phyloP scores from a whole-genome alignment of 106 monocot species.

The Dendrobium officinale region DNA sequence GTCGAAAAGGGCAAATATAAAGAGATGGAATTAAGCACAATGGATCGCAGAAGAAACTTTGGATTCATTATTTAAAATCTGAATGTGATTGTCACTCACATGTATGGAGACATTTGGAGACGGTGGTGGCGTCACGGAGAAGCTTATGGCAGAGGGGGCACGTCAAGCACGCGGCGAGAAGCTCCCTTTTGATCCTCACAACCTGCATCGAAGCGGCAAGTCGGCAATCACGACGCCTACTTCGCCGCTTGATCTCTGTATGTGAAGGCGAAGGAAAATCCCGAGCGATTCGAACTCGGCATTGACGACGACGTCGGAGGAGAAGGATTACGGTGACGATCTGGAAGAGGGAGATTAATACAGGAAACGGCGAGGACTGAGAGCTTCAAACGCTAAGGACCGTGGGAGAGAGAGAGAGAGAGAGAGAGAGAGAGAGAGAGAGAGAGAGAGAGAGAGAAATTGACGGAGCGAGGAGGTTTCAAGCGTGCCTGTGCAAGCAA shows the following conservation, averaged over 20 bases:
- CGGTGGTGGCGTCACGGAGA: conserved; percentile 79
- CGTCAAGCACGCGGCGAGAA: conserved; percentile 55
- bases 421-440: too few relatives aligned
- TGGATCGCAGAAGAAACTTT: neutral
- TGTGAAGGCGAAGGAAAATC: neutral
- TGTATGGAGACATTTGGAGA: conserved; percentile 90
- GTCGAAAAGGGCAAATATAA: neutral
- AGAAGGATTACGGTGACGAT: neutral
- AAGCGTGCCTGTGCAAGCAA: too few relatives aligned
- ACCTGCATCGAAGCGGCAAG: conserved; percentile 6
- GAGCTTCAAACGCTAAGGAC: neutral
- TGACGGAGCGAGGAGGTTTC: neutral
- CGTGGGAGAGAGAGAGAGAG: too few relatives aligned
- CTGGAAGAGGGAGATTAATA: neutral
- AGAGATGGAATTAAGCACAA: neutral
- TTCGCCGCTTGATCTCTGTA: neutral
- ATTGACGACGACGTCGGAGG: neutral
- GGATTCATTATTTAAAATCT: neutral
- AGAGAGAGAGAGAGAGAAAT: too few relatives aligned
- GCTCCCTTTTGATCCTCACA: conserved; percentile 52
- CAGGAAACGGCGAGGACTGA: neutral
- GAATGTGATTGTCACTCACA: conserved; percentile 36
- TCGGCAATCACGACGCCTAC: neutral
- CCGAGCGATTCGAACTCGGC: neutral
- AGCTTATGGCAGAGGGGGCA: conserved; percentile 75